A percentile compares a stretch with the other conserved stretches of the same genome.
phyloP scores from a whole-genome alignment of 495 filamentous ascomycete genomes.

The Lepraria neglecta region DNA sequence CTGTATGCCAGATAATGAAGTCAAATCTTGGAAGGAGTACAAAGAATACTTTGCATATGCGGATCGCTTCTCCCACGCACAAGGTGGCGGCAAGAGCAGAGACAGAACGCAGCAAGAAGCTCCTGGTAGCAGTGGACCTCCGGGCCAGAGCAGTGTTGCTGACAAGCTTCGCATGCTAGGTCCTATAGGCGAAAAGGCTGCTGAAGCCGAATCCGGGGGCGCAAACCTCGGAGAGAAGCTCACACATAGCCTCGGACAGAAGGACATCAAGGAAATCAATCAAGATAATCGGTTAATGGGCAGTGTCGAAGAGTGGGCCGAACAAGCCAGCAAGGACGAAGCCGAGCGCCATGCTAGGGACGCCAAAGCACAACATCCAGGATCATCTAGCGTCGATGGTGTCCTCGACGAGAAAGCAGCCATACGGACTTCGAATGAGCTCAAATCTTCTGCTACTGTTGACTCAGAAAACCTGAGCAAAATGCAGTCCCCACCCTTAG shows the following conservation, averaged over 20 bases:
- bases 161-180: constrained; percentile 29
- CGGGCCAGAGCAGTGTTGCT: constrained; percentile 35
- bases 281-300: constrained; percentile 30
- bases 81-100: constrained; percentile 44
- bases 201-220: constrained; percentile 30
- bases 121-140: constrained; percentile 40
- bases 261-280: constrained; percentile 21
- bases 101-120: constrained; percentile 41
- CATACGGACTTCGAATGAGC: constrained; percentile 28
- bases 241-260: constrained; percentile 21
- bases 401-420: constrained; percentile 42
- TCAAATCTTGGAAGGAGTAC: constrained; percentile 90
- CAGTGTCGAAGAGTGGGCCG: constrained; percentile 40
- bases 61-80: constrained; percentile 68
- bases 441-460: constrained; percentile 20
- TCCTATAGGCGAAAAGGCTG: constrained; percentile 34
- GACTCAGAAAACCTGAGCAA: constrained; percentile 20
- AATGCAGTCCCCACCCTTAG: constrained; percentile 34
- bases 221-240: constrained; percentile 34
- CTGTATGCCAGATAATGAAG: constrained; percentile 93
- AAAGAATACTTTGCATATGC: constrained; percentile 77
- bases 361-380: constrained; percentile 5
- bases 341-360: constrained; percentile 27
- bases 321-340: constrained; percentile 28
- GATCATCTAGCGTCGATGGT: constrained; percentile 21